phyloP scores from a whole-genome alignment of 2,329 filamentous ascomycete species.

The Cladophialophora yegresii region DNA sequence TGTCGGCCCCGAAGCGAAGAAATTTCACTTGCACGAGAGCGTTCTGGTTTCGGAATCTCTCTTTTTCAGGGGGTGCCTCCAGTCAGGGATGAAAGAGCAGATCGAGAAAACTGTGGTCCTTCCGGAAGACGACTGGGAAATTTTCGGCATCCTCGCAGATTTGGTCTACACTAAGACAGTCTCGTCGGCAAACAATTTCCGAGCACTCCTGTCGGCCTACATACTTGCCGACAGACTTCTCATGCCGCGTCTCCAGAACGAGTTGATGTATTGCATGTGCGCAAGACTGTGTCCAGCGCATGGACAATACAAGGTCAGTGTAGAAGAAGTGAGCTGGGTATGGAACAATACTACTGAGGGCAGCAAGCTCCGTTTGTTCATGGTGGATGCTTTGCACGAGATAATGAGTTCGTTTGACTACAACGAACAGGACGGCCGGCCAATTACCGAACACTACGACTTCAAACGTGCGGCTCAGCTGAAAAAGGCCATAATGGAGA shows the following conservation, averaged over 20 bases:
- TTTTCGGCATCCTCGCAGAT: neutral
- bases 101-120: constrained; percentile 10
- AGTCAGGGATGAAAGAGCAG: constrained; percentile 20
- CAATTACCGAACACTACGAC: no score
- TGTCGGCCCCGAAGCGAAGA: constrained; percentile 13
- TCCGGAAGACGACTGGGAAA: constrained; percentile 11
- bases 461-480: neutral
- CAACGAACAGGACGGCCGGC: no score
- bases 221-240: neutral
- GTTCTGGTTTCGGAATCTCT: constrained; percentile 7
- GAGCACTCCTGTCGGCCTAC: neutral
- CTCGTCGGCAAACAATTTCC: no score
- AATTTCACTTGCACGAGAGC: constrained; percentile 13
- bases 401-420: no score
- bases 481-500: neutral
- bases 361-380: neutral
- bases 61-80: constrained; percentile 18
- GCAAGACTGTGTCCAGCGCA: neutral
- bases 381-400: neutral
- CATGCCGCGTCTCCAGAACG: neutral
- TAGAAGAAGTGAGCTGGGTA: neutral
- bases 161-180: neutral
- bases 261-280: neutral
- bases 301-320: neutral
- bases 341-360: neutral